Evolutionary conservation across 768 basidiomycete genomes (phyloP), one percentile per base, ranked within the genome.

Genomic region (Asterophora lycoperdoides): DNA sequence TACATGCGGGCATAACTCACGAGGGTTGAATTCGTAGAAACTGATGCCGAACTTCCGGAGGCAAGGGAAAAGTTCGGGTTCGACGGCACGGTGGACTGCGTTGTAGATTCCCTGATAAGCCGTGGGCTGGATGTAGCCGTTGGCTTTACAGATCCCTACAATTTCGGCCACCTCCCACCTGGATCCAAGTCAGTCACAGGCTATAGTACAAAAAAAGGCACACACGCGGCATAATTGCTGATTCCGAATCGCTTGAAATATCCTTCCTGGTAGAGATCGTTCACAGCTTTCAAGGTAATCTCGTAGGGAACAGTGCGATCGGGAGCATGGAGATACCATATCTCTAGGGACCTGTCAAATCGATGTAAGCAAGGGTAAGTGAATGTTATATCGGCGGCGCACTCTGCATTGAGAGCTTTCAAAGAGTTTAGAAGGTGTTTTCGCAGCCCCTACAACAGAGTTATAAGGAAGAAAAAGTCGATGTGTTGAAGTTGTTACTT

Each of bases 131-230:
- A 81, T 71, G 52, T 73, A 83, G 2, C 74, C 75, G 17, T 80
- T 78, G 3, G 68, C 66, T 42, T 68, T 76, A 62, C 79, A 81
- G 23, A 83, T 82, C 0, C 71, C 69, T 1, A 81, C 75, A 19
- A 83, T 71, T 55, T 82, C 80, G 3, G 80, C 79, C 11, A 82
- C 79, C 61, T 84, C 80, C 78, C 79, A 83, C 0, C 80, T 62
- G 49, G 35, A 13, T 39, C 11, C 4, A 7, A 18, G 5, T 23
- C 26, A 18, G 40, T n/a, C 17, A 37, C 44, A 11, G 17, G 20
- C 15, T 2, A 48, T 56, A 17, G 18, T 18, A 29, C 14, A 32
- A 40, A 38, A 14, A 29, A 11, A 18, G 9, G 35, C 6, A 61
- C 60, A 45, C 36, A 79, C 76, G 83, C 70, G 4, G 76, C 68